These are phyloP conservation scores for Zychaea mexicana DNA, from an alignment of 371 early-diverging fungal genomes.

Conservation along the genomic window DNA sequence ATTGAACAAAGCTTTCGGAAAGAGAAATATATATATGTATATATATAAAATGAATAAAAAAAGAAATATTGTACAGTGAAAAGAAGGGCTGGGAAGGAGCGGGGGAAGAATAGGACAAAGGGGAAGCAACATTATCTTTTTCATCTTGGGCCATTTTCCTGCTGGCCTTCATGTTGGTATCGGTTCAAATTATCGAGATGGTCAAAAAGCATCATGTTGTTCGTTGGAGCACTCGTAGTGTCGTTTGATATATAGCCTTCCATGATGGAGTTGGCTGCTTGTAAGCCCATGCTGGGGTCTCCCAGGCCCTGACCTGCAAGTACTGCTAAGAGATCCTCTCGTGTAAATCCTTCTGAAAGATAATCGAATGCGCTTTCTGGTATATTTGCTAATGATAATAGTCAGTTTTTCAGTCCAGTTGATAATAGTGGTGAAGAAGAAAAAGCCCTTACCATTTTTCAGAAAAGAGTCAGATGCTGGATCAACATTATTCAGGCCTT, in stretches of 20 bases:
- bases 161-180: constrained; percentile 2
- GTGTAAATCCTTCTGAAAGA: constrained; percentile 11
- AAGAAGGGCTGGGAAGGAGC: neutral
- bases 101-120: neutral
- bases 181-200: neutral
- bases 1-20: neutral
- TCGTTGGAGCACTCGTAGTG: neutral
- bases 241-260: constrained; percentile 9
- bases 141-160: neutral
- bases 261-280: neutral
- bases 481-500: constrained; percentile 1
- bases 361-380: neutral
- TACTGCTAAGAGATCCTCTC: constrained; percentile 18
- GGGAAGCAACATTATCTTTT: neutral
- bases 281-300: constrained; percentile 1
- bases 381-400: neutral
- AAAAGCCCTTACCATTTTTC: constrained; percentile 16
- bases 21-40: neutral
- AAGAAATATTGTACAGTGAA: neutral
- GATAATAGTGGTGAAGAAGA: neutral
- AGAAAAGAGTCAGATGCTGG: neutral
- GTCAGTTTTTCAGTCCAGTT: neutral
- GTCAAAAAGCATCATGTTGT: constrained; percentile 3
- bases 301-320: constrained; percentile 13
- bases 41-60: no score